These are phyloP conservation scores for Mycogone perniciosa DNA, from an alignment of 2,329 filamentous ascomycete genomes.

Conservation along the genomic window DNA sequence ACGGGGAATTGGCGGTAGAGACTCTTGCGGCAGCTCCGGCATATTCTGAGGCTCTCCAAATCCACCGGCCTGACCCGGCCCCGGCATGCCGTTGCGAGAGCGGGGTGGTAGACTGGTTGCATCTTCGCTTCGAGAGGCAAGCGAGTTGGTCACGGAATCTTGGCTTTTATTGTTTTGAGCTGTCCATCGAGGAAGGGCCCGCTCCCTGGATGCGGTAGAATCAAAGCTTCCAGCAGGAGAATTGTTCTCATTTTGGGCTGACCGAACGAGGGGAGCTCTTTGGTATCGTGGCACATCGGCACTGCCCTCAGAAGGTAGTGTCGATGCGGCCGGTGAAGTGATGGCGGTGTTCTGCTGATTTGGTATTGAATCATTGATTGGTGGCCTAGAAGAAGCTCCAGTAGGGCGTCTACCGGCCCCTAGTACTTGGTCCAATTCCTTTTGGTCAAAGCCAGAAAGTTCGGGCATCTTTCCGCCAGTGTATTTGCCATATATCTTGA, in stretches of 20 bases:
- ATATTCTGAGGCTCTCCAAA: conserved; percentile 24
- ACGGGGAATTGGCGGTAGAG: conserved; percentile 8
- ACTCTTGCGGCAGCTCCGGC: conserved; percentile 14
- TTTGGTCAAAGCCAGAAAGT: conserved; percentile 73
- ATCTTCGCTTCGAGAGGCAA: conserved; percentile 45
- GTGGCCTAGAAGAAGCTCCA: conserved; percentile 19
- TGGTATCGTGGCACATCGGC: conserved; percentile 24
- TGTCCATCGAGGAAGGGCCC: conserved; percentile 39
- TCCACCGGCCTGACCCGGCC: conserved; percentile 33
- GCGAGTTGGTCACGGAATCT: conserved; percentile 47
- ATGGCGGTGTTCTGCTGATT: conserved; percentile 16
- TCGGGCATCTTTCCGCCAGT: conserved; percentile 78
- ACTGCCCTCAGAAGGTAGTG: conserved; percentile 13
- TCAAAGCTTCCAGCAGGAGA: conserved; percentile 50
- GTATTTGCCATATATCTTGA: conserved; percentile 97
- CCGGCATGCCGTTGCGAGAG: conserved; percentile 45
- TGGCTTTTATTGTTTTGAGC: conserved; percentile 50
- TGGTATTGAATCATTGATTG: conserved; percentile 20
- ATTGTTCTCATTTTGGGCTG: conserved; percentile 34
- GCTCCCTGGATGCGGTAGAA: conserved; percentile 35
- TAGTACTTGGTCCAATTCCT: conserved; percentile 69
- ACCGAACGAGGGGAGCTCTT: conserved; percentile 25
- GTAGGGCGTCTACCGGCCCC: conserved; percentile 46
- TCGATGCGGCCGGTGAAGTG: conserved; percentile 13
- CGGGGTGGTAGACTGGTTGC: conserved; percentile 43